Conservation (phyloP, 129 eudicot species). For the Apium graveolens region DNA sequence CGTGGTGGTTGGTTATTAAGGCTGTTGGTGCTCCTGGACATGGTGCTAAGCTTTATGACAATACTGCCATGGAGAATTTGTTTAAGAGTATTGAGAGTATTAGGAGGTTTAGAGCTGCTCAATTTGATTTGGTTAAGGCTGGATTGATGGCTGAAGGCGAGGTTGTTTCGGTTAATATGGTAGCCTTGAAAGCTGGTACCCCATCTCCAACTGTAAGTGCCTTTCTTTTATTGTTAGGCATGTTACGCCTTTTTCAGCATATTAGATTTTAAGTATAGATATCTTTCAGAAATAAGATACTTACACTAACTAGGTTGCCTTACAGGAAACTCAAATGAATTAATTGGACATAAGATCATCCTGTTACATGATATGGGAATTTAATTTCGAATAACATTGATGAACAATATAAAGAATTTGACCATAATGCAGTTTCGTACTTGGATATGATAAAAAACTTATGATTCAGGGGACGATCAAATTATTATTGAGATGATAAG, state of each 20-base stretch:
- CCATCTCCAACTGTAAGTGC: conserved; percentile 70
- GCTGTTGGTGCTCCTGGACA: conserved; percentile 85
- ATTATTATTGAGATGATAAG: neutral
- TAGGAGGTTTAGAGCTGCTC: conserved; percentile 83
- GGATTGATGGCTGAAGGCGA: conserved; percentile 82
- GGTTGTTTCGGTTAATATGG: conserved; percentile 82
- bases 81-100: conserved; percentile 85
- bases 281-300: too few relatives aligned
- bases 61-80: conserved; percentile 84
- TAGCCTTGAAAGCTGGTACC: conserved; percentile 78
- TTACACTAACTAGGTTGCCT: neutral
- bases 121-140: conserved; percentile 86
- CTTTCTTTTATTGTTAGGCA: neutral
- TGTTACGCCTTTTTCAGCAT: neutral
- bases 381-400: neutral
- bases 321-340: neutral
- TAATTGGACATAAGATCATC: neutral
- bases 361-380: neutral
- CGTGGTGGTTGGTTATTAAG: conserved; percentile 82
- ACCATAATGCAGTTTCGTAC: neutral
- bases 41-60: conserved; percentile 91
- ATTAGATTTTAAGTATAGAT: neutral
- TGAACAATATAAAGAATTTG: neutral
- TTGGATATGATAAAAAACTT: neutral
- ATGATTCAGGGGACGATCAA: neutral